These are phyloP conservation scores for Amylostereum chailletii DNA, from an alignment of 1,284 basidiomycete genomes.

Conservation along the genomic window DNA sequence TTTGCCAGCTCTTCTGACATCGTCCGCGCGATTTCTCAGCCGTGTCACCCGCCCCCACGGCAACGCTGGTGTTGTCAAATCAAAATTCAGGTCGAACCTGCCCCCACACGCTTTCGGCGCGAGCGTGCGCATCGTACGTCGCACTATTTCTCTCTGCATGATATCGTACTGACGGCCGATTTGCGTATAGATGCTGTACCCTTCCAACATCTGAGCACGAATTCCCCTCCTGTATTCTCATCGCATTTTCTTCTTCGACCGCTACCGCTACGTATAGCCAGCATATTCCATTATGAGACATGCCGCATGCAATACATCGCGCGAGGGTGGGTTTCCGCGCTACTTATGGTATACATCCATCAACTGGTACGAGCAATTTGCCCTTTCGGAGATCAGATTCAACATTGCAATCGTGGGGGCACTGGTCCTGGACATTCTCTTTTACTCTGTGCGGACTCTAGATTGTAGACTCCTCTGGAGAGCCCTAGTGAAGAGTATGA, in stretches of 20 bases:
- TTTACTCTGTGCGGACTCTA: too few species aligned
- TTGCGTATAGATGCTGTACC: constrained; percentile 38
- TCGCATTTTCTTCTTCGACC: not conserved
- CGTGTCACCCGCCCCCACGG: constrained; percentile 92
- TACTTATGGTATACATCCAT: too few species aligned
- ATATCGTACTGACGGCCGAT: not conserved
- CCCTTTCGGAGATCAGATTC: too few species aligned
- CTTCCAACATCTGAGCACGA: constrained; percentile 39
- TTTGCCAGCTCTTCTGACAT: not conserved
- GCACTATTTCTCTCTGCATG: not conserved
- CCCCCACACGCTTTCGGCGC: constrained; percentile 96
- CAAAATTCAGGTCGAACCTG: constrained; percentile 96
- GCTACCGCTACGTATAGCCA: not conserved
- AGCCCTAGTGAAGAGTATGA: too few species aligned
- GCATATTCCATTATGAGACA: not conserved
- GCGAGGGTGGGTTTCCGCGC: too few species aligned
- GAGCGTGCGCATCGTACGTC: constrained; percentile 83
- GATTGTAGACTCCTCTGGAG: too few species aligned
- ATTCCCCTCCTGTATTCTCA: constrained; percentile 12
- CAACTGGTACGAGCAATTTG: too few species aligned
- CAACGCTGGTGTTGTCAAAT: constrained; percentile 93
- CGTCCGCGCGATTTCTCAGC: constrained; percentile 26
- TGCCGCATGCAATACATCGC: not conserved
- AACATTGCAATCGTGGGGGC: too few species aligned
- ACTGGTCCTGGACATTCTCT: too few species aligned